A percentile compares a stretch with the other conserved stretches of the same genome.
Conservation (phyloP, 257 asterid species). For the Salvia miltiorrhiza region DNA sequence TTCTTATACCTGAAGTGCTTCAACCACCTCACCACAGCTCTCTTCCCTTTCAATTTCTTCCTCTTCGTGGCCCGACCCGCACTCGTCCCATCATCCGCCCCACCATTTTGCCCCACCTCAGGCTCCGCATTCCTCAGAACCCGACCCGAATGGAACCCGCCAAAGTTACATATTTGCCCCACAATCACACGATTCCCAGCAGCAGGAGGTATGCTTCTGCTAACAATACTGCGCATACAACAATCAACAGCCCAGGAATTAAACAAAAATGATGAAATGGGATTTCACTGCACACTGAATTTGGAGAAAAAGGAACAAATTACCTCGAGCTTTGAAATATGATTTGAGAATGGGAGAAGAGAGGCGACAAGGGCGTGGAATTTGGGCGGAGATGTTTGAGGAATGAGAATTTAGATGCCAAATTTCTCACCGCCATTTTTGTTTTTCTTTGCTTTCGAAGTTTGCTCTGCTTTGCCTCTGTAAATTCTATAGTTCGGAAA, state of each 20-base stretch:
- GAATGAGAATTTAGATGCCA: conserved; percentile 34
- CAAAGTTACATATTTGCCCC: conserved; percentile 25
- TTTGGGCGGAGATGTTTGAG: conserved; percentile 30
- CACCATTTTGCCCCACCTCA: conserved; percentile 24
- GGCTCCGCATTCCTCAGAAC: conserved; percentile 30
- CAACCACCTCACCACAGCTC: conserved; percentile 88
- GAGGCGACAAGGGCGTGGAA: conserved; percentile 14
- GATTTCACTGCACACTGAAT: background rate
- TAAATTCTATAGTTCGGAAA: background rate
- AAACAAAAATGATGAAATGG: background rate
- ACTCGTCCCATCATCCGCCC: conserved; percentile 32
- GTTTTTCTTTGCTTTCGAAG: background rate
- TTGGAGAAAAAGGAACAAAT: background rate
- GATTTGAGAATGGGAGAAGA: conserved; percentile 14
- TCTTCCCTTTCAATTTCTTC: conserved; percentile 86
- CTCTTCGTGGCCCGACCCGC: conserved; percentile 46
- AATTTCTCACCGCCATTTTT: conserved; percentile 43
- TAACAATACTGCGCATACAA: conserved; percentile 35
- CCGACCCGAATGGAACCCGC: conserved; percentile 49
- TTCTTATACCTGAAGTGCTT: conserved; percentile 84
- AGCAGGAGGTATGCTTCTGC: conserved; percentile 20
- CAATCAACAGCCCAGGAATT: conserved; percentile 25
- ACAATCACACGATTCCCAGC: conserved; percentile 20
- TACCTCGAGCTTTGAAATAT: conserved; percentile 39
- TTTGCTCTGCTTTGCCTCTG: conserved; percentile 12